Percentiles rank a stretch among this genome's conserved stretches.
phyloP scores from a whole-genome alignment of 208 protist genomes.

The Trypanosoma rangeli region DNA sequence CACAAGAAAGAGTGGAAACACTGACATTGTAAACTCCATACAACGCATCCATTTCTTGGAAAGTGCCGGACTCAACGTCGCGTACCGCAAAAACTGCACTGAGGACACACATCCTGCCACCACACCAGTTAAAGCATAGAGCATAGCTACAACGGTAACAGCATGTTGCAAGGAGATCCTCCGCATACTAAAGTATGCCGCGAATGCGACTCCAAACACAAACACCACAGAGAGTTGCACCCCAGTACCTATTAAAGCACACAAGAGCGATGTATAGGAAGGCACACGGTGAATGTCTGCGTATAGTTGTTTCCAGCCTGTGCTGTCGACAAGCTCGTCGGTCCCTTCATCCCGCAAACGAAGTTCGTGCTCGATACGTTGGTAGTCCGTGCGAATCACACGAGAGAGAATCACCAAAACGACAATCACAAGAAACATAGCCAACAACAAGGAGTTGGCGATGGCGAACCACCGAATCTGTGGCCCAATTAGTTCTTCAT shows the following conservation, averaged over 20 bases:
- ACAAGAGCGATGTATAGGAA: conserved; percentile 60
- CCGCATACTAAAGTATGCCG: conserved; percentile 14
- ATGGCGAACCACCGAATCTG: conserved; percentile 93
- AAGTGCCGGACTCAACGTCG: conserved; percentile 26
- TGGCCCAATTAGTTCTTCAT: conserved; percentile 89
- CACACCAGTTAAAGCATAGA: conserved; percentile 78
- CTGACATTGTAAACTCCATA: conserved; percentile 63
- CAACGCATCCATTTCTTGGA: conserved; percentile 40
- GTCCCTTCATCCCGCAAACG: conserved; percentile 42
- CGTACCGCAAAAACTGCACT: conserved; percentile 52
- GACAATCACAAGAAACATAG: conserved; percentile 89
- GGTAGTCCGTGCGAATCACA: conserved; percentile 81
- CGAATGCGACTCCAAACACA: conserved; percentile 23
- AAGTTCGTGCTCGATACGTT: conserved; percentile 68
- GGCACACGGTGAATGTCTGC: conserved; percentile 95
- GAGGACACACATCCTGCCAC: conserved; percentile 80
- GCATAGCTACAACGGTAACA: conserved; percentile 51
- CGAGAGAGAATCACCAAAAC: conserved; percentile 91
- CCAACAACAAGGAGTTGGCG: conserved; percentile 92
- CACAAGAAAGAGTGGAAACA: conserved; percentile 58
- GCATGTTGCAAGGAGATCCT: conserved; percentile 35
- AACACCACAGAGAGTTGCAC: conserved; percentile 51
- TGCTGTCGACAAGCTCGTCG: conserved; percentile 80
- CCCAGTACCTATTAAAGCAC: conserved; percentile 75
- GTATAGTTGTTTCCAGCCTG: conserved; percentile 96